Conservation (phyloP, 257 asterid species). For the Paulownia fortunei region DNA sequence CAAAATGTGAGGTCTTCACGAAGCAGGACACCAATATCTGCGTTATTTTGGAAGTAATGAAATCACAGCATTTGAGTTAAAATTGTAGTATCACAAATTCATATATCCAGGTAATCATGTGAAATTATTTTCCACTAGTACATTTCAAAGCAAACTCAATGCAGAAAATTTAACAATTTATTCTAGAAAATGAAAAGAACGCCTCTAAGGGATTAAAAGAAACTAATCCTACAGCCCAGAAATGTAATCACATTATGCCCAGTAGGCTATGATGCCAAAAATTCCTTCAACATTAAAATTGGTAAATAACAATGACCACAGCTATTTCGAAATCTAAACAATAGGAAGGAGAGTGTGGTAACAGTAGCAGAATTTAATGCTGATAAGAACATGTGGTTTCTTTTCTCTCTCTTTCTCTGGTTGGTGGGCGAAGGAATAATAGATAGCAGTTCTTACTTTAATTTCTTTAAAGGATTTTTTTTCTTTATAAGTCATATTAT, state of each 20-base stretch:
- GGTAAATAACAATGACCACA: not conserved
- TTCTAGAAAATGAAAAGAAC: not conserved
- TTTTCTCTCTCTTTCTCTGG: slow-evolving; percentile 10
- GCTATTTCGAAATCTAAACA: not conserved
- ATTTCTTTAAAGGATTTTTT: slow-evolving; percentile 7
- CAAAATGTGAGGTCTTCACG: slow-evolving; percentile 97
- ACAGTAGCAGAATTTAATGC: not conserved
- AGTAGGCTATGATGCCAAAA: not conserved
- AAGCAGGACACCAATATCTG: slow-evolving; percentile 97
- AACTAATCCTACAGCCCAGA: not conserved
- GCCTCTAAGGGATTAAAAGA: not conserved
- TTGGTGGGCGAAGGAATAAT: not conserved
- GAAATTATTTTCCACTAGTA: slow-evolving; percentile 19
- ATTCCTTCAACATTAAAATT: not conserved
- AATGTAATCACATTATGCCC: not conserved
- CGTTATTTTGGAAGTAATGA: slow-evolving; percentile 18
- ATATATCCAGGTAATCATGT: slow-evolving; percentile 16
- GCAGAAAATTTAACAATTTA: not conserved
- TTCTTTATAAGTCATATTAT: not conserved
- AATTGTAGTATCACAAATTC: not conserved
- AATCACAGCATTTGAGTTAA: slow-evolving; percentile 11
- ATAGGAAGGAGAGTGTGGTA: not conserved
- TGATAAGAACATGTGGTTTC: not conserved
- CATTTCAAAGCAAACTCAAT: slow-evolving; percentile 11
- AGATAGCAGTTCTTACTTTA: not conserved